phyloP scores from a whole-genome alignment of 495 filamentous ascomycete species.

The Penicillium cataractarum region DNA sequence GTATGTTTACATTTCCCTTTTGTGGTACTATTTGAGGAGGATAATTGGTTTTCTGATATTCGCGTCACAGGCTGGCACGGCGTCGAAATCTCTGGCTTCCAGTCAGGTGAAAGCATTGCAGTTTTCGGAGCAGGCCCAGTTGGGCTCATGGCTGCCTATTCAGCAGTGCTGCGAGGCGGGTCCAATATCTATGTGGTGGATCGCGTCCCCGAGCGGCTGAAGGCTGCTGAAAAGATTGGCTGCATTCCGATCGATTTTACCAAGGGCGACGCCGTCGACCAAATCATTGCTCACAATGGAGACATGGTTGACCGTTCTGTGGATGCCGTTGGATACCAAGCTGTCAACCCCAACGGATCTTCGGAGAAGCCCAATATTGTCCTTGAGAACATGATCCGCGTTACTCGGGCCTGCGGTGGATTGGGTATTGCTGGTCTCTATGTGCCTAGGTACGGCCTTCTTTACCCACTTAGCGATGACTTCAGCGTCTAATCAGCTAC shows the following conservation, averaged over 20 bases:
- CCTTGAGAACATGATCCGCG: conserved; percentile 50
- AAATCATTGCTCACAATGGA: conserved; percentile 37
- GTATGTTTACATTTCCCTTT: neutral
- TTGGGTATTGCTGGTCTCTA: conserved; percentile 53
- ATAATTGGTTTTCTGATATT: neutral
- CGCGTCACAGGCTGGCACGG: conserved; percentile 54
- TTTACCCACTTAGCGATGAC: neutral
- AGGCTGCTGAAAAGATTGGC: conserved; percentile 56
- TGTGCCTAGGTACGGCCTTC: conserved; percentile 34
- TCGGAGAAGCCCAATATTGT: conserved; percentile 49
- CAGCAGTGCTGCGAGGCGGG: conserved; percentile 54
- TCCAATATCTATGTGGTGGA: conserved; percentile 59
- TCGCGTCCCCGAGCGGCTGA: conserved; percentile 54
- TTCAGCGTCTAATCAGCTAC: neutral
- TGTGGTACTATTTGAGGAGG: neutral
- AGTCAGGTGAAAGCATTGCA: conserved; percentile 57
- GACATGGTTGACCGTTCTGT: conserved; percentile 57
- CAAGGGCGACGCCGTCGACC: conserved; percentile 41
- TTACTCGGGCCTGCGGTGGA: conserved; percentile 51
- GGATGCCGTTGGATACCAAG: conserved; percentile 60
- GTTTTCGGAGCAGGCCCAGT: conserved; percentile 57
- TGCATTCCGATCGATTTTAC: conserved; percentile 44
- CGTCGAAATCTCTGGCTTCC: conserved; percentile 56
- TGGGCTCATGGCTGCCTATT: conserved; percentile 62
- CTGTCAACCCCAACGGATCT: conserved; percentile 44